A percentile compares a stretch with the other conserved stretches of the same genome.
phyloP scores from a whole-genome alignment of 2,329 filamentous ascomycete species.

The Passalora sequoiae region DNA sequence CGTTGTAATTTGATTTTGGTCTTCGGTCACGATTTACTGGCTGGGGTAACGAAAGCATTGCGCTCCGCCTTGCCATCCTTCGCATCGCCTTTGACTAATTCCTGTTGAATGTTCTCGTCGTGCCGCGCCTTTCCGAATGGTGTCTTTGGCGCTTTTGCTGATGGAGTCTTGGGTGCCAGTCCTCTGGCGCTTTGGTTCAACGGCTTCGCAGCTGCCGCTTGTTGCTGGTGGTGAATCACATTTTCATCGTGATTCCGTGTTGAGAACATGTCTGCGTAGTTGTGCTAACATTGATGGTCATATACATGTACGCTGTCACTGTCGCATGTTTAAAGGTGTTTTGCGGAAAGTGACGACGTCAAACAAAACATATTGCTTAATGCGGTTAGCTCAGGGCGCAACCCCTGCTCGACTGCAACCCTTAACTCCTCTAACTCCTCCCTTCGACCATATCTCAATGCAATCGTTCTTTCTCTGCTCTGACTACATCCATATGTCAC shows the following conservation, averaged over 20 bases:
- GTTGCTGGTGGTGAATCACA: conserved; percentile 68
- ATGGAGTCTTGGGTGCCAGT: conserved; percentile 71
- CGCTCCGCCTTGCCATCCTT: conserved; percentile 55
- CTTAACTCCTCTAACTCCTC: no score
- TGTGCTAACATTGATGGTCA: no score
- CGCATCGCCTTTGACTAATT: conserved; percentile 54
- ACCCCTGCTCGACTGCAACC: no score
- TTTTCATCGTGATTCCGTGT: conserved; percentile 80
- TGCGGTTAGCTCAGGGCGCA: no score
- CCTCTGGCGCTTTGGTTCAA: conserved; percentile 60
- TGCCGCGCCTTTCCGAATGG: conserved; percentile 64
- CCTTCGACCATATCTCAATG: no score
- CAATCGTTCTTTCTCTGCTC: no score
- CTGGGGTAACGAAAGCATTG: conserved; percentile 70
- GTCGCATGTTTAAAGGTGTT: no score
- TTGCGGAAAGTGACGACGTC: no score
- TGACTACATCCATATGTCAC: no score
- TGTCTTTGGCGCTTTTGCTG: conserved; percentile 70
- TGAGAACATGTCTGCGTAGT: conserved; percentile 58
- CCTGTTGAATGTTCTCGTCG: conserved; percentile 75
- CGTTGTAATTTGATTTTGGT: conserved; percentile 1
- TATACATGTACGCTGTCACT: no score
- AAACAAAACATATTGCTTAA: no score
- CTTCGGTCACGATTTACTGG: conserved; percentile 52
- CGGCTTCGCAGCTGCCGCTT: conserved; percentile 64